A percentile compares a stretch with the other conserved stretches of the same genome.
These are phyloP conservation scores for Salicornia ramosissima DNA, from an alignment of 148 eudicot species.

Conservation along the genomic window DNA sequence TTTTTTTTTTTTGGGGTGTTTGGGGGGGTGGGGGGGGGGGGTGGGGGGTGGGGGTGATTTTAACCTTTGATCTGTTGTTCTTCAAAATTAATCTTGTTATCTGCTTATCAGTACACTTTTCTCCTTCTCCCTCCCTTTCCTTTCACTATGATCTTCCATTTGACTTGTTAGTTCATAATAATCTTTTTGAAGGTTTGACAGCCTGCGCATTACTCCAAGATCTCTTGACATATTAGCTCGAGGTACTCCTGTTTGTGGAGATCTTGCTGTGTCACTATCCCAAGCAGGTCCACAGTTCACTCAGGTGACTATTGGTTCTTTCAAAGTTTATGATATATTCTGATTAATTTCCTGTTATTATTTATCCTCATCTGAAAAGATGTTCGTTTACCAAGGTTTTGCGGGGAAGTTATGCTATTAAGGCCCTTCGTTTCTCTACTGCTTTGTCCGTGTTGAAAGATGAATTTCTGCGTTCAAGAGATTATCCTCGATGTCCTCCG, in stretches of 20 bases:
- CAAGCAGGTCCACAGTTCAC: constrained; percentile 98
- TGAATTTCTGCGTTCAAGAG: constrained; percentile 94
- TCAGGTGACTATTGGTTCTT: constrained; percentile 52
- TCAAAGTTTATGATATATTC: constrained; percentile 11
- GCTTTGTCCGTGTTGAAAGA: constrained; percentile 94
- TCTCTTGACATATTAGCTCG: constrained; percentile 91
- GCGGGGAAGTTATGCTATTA: constrained; percentile 88
- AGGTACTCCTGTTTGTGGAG: constrained; percentile 99
- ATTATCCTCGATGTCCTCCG: constrained; percentile 94
- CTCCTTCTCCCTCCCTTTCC: constrained; percentile 2
- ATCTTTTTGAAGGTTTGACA: constrained; percentile 69
- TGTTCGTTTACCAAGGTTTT: constrained; percentile 44
- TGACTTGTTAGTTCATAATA: constrained; percentile 12
- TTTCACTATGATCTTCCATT: constrained; percentile 11
- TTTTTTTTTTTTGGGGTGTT: constrained; percentile 1
- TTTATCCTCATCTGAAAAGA: constrained; percentile 6
- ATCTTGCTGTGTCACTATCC: constrained; percentile 94
- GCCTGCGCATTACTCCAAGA: constrained; percentile 91
- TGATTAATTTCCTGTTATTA: not conserved
- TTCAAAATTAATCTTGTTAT: not conserved
- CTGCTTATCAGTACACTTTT: too few relatives aligned
- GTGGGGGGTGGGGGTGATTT: not conserved
- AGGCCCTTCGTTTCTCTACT: constrained; percentile 94
- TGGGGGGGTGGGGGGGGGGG: not conserved
- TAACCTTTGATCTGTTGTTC: not conserved